Conservation (phyloP, 2,329 filamentous ascomycete species). For the Scedosporium dehoogii region DNA sequence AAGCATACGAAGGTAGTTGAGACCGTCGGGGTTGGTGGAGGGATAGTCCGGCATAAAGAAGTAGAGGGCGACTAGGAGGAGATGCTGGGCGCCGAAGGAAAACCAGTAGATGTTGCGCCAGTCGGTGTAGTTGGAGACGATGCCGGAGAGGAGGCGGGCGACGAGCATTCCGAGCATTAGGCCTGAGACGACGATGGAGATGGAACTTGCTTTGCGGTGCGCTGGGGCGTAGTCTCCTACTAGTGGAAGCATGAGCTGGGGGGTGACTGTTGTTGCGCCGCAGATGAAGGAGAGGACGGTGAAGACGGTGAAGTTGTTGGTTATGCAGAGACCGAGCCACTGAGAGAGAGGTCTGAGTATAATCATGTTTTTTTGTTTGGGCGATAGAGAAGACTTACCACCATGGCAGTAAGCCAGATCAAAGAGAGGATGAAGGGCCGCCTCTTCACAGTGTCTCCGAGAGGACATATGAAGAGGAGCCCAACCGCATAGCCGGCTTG, state of each 20-base stretch:
- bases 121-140: conserved; percentile 60
- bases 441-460: conserved; percentile 61
- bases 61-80: conserved; percentile 56
- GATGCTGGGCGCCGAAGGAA: conserved; percentile 58
- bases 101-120: conserved; percentile 79
- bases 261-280: conserved; percentile 71
- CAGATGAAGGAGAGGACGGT: conserved; percentile 61
- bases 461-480: conserved; percentile 62
- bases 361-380: not conserved
- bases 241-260: conserved; percentile 69
- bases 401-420: conserved; percentile 55
- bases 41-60: conserved; percentile 76
- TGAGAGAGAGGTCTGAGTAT: conserved; percentile 11
- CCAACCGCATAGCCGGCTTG: conserved; percentile 73
- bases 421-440: conserved; percentile 60
- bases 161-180: conserved; percentile 67
- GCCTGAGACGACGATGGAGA: conserved; percentile 67
- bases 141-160: conserved; percentile 65
- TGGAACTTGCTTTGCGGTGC: conserved; percentile 54
- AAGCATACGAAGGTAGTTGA: conserved; percentile 57
- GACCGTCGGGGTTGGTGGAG: conserved; percentile 53
- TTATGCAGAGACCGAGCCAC: conserved; percentile 65
- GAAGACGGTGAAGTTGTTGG: conserved; percentile 53
- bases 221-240: conserved; percentile 69
- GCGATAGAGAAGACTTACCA: conserved; percentile 36